Percentiles rank a stretch among this genome's conserved stretches.
Evolutionary conservation across 352 stramenopile species (phyloP).

Genomic region (Globisporangium canariense): DNA sequence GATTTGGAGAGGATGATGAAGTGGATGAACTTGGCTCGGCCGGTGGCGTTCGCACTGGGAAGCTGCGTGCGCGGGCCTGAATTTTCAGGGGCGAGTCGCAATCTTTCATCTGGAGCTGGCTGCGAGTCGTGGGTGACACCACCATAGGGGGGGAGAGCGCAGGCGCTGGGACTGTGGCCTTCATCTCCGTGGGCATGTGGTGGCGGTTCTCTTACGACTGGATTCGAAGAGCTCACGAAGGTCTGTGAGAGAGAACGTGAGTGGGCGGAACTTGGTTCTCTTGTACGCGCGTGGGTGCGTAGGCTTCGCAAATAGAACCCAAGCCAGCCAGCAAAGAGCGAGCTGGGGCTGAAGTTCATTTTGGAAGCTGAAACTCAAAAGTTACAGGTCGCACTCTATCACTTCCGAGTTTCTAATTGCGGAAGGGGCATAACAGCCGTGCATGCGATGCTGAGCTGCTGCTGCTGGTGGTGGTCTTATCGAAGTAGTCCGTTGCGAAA

Average conservation of each 20-base stretch:
- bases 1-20: background rate
- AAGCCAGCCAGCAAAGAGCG: background rate
- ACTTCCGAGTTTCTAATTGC: background rate
- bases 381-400: conserved; percentile 4
- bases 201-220: background rate
- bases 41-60: conserved; percentile 7
- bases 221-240: conserved; percentile 1
- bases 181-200: background rate
- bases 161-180: background rate
- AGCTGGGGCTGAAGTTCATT: background rate
- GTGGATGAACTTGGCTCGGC: background rate
- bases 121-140: background rate
- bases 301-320: conserved; percentile 3
- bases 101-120: conserved; percentile 9
- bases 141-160: background rate
- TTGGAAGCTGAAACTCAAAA: conserved; percentile 5
- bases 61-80: conserved; percentile 16
- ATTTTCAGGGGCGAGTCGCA: conserved; percentile 11
- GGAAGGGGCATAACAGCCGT: background rate
- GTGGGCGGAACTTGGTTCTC: background rate
- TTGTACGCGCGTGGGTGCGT: background rate
- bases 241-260: background rate
- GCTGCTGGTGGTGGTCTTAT: background rate
- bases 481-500: background rate
- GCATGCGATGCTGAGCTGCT: background rate